These are phyloP conservation scores for Didymella lethalis DNA, from an alignment of 2,329 filamentous ascomycete species.

Conservation along the genomic window DNA sequence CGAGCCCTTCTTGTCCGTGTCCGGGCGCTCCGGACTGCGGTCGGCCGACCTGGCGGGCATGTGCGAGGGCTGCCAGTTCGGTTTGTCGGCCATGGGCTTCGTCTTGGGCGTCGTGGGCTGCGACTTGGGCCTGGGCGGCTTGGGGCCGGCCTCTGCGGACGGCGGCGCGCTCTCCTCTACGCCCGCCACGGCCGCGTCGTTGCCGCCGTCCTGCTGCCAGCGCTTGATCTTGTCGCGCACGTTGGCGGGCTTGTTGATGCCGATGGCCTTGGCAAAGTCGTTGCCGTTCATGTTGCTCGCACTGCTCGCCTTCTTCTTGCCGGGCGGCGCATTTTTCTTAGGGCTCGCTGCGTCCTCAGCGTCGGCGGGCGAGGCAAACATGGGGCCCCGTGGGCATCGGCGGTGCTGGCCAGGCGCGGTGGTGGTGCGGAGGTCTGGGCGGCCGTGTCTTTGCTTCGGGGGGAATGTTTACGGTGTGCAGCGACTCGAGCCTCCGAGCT, in stretches of 20 bases:
- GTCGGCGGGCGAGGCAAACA: slow-evolving; percentile 36
- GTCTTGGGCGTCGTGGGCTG: slow-evolving; percentile 38
- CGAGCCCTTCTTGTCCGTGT: slow-evolving; percentile 43
- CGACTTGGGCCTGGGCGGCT: slow-evolving; percentile 19
- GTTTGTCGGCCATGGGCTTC: slow-evolving; percentile 37
- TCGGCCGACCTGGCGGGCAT: slow-evolving; percentile 38
- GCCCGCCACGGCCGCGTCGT: slow-evolving; percentile 52
- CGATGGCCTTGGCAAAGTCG: slow-evolving; percentile 52
- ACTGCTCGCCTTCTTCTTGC: slow-evolving; percentile 39
- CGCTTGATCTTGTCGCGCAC: slow-evolving; percentile 79
- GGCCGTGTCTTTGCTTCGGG: neutral
- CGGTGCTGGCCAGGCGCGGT: slow-evolving; percentile 23
- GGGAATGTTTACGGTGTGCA: neutral
- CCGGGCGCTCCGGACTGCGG: slow-evolving; percentile 39
- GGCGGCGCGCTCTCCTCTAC: slow-evolving; percentile 13
- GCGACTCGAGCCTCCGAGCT: slow-evolving; percentile 6
- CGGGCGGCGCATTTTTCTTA: slow-evolving; percentile 42
- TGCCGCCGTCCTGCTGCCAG: slow-evolving; percentile 83
- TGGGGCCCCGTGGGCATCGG: slow-evolving; percentile 35
- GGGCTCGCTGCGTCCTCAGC: slow-evolving; percentile 29
- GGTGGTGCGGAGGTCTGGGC: neutral
- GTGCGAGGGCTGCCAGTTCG: slow-evolving; percentile 39
- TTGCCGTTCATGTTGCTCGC: slow-evolving; percentile 44
- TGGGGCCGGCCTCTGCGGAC: slow-evolving; percentile 13
- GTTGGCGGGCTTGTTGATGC: slow-evolving; percentile 55